Evolutionary conservation across 202 grass and related monocot species (phyloP).

Genomic region (Zizania palustris): DNA sequence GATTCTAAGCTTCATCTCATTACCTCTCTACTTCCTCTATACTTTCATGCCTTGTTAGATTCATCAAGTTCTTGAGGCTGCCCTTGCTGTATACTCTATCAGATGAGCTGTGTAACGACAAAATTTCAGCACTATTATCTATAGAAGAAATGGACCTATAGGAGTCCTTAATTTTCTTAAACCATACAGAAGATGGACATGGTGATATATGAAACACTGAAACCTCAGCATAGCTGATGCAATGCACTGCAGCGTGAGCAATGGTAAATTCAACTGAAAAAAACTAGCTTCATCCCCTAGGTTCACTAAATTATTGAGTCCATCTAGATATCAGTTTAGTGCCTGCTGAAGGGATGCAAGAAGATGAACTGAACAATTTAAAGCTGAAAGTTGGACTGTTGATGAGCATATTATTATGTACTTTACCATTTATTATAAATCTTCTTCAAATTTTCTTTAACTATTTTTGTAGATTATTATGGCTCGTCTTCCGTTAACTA

Average conservation of each 20-base stretch:
- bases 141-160: background rate
- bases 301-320: background rate
- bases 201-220: background rate
- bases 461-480: too few species aligned
- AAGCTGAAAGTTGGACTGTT: too few species aligned
- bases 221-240: background rate
- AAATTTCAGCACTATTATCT: background rate
- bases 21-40: too few species aligned
- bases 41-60: too few species aligned
- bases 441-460: too few species aligned
- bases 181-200: background rate
- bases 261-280: background rate
- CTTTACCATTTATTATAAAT: too few species aligned
- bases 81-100: too few species aligned
- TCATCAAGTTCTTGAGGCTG: too few species aligned
- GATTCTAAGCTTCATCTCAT: too few species aligned
- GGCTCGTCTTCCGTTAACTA: too few species aligned
- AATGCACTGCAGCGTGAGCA: background rate
- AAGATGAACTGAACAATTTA: conserved; percentile 5
- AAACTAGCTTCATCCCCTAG: background rate
- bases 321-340: background rate
- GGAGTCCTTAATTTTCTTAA: background rate
- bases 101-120: background rate
- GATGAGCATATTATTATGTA: too few species aligned
- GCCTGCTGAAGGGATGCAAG: background rate